A percentile compares a stretch with the other conserved stretches of the same genome.
Evolutionary conservation across 441 rosid species (phyloP).

Genomic region (Brassica hybrid): DNA sequence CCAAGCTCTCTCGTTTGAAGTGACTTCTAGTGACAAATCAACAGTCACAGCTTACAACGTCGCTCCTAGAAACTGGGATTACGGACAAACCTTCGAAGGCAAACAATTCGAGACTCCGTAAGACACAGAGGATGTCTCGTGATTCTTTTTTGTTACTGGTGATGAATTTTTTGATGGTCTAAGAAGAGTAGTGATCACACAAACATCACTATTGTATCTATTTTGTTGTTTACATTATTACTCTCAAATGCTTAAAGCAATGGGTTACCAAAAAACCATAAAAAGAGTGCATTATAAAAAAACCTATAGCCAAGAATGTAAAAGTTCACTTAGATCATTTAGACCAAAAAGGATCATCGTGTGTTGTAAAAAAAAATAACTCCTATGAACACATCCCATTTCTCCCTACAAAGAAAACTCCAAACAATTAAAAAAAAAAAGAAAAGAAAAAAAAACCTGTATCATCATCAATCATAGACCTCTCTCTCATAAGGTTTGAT

Average conservation of each 20-base stretch:
- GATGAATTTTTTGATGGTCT: slow-evolving; percentile 26
- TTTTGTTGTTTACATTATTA: slow-evolving; percentile 21
- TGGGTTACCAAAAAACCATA: background rate
- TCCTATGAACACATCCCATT: slow-evolving; percentile 39
- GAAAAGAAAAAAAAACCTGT: background rate
- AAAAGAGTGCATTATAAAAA: slow-evolving; percentile 6
- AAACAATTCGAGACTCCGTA: slow-evolving; percentile 72
- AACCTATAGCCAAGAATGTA: background rate
- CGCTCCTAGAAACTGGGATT: slow-evolving; percentile 81
- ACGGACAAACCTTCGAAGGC: slow-evolving; percentile 90
- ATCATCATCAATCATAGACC: background rate
- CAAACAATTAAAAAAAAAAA: background rate
- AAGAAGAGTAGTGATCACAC: slow-evolving; percentile 31
- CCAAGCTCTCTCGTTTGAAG: slow-evolving; percentile 93
- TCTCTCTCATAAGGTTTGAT: slow-evolving; percentile 62
- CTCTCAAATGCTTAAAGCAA: slow-evolving; percentile 5
- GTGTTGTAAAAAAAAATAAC: slow-evolving; percentile 32
- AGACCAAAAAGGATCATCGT: slow-evolving; percentile 30
- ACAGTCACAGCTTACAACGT: slow-evolving; percentile 82
- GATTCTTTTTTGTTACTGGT: slow-evolving; percentile 3
- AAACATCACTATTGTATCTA: slow-evolving; percentile 26
- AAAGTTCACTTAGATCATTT: slow-evolving; percentile 36
- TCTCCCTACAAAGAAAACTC: slow-evolving; percentile 32
- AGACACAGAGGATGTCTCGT: background rate
- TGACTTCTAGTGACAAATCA: slow-evolving; percentile 64